A percentile compares a stretch with the other conserved stretches of the same genome.
These are phyloP conservation scores for Yarrowia sp. DNA, from an alignment of 805 yeast genomes.

Conservation along the genomic window DNA sequence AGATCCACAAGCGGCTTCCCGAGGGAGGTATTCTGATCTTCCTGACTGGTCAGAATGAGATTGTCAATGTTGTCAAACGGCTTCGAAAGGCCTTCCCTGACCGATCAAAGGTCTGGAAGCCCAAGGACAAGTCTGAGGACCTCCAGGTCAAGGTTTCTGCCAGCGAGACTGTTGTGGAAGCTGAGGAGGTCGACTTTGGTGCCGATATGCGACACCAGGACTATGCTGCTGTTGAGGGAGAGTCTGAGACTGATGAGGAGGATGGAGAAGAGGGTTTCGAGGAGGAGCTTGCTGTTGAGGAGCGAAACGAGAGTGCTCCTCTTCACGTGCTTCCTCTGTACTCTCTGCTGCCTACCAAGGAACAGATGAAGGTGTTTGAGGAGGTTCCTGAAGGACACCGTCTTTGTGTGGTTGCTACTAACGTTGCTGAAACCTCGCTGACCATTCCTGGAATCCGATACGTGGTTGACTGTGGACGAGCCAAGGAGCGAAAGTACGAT, in stretches of 20 bases:
- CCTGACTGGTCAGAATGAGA: slow-evolving; percentile 93
- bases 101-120: slow-evolving; percentile 37
- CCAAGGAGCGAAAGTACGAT: slow-evolving; percentile 82
- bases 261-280: slow-evolving; percentile 59
- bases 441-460: slow-evolving; percentile 95
- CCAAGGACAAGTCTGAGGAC: slow-evolving; percentile 29
- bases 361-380: slow-evolving; percentile 90
- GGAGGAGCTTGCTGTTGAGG: slow-evolving; percentile 51
- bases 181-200: slow-evolving; percentile 74
- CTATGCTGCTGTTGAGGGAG: slow-evolving; percentile 39
- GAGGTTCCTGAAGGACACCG: slow-evolving; percentile 83
- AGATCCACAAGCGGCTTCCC: slow-evolving; percentile 82
- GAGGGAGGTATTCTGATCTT: slow-evolving; percentile 92
- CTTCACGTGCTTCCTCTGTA: slow-evolving; percentile 88
- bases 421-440: slow-evolving; percentile 95
- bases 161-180: slow-evolving; percentile 69
- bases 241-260: slow-evolving; percentile 45
- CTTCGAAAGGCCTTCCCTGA: slow-evolving; percentile 67
- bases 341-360: slow-evolving; percentile 88
- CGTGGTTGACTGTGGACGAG: slow-evolving; percentile 92
- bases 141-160: slow-evolving; percentile 52
- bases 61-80: slow-evolving; percentile 67
- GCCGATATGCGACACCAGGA: slow-evolving; percentile 41
- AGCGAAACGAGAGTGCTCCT: slow-evolving; percentile 74
- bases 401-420: slow-evolving; percentile 90